These are phyloP conservation scores for Apostasia ramifera DNA, from an alignment of 106 monocot genomes.

Conservation along the genomic window DNA sequence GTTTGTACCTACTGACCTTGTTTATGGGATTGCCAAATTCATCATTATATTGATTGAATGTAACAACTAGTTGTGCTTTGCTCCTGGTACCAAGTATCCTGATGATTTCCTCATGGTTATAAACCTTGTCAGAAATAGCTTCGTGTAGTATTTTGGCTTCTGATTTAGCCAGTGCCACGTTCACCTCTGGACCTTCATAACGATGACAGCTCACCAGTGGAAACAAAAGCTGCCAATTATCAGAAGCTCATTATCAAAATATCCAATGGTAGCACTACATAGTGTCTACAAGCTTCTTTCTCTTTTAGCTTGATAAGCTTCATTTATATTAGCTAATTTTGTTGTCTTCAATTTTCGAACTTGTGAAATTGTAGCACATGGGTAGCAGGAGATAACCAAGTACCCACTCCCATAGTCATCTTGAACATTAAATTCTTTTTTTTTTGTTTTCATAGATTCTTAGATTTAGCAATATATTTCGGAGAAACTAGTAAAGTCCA, in stretches of 20 bases:
- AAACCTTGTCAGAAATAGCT: conserved; percentile 58
- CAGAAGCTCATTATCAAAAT: neutral
- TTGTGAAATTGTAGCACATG: too few relatives aligned
- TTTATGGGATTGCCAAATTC: conserved; percentile 60
- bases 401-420: too few relatives aligned
- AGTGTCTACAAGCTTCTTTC: too few relatives aligned
- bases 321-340: too few relatives aligned
- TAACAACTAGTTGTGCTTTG: conserved; percentile 72
- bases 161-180: conserved; percentile 52
- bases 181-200: conserved; percentile 65
- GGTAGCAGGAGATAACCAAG: too few relatives aligned
- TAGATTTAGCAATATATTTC: too few relatives aligned
- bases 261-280: too few relatives aligned
- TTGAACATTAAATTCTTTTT: too few relatives aligned
- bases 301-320: too few relatives aligned
- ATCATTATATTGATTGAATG: conserved; percentile 69
- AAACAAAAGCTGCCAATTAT: conserved; percentile 45
- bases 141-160: conserved; percentile 84
- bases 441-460: too few relatives aligned
- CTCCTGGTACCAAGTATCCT: conserved; percentile 75
- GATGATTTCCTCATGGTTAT: conserved; percentile 60
- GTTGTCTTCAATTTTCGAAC: too few relatives aligned
- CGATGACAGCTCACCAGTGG: conserved; percentile 58
- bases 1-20: conserved; percentile 14
- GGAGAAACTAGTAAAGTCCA: too few relatives aligned